Evolutionary conservation across 768 basidiomycete species (phyloP).

Genomic region (Russula sp.): DNA sequence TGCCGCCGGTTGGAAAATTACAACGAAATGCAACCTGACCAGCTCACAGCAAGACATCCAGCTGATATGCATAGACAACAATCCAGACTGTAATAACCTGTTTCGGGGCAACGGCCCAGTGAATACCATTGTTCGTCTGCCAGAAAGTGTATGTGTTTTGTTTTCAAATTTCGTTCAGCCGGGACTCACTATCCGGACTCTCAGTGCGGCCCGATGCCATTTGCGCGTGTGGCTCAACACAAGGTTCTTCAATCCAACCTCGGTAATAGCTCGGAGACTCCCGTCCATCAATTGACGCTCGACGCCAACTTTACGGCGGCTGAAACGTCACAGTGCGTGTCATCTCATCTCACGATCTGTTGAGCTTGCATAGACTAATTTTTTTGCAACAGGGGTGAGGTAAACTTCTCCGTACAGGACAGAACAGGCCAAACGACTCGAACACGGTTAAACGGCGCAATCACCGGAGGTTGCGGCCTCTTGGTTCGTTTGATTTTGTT

Average conservation of each 20-base stretch:
- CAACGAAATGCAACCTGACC: slow-evolving; percentile 1
- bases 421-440: not conserved
- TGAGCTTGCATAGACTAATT: not conserved
- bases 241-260: not conserved
- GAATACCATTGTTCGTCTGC: slow-evolving; percentile 30
- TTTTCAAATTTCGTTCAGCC: too few relatives aligned
- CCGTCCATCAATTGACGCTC: not conserved
- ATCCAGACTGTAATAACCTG: slow-evolving; percentile 26
- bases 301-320: not conserved
- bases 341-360: not conserved
- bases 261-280: too few relatives aligned
- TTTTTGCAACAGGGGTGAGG: not conserved
- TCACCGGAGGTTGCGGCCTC: not conserved
- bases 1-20: slow-evolving; percentile 17
- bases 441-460: not conserved
- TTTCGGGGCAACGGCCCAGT: slow-evolving; percentile 18
- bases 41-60: slow-evolving; percentile 3
- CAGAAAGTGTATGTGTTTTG: slow-evolving; percentile 13
- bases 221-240: slow-evolving; percentile 6
- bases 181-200: not conserved
- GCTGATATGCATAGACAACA: slow-evolving; percentile 2
- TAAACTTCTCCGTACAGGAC: not conserved
- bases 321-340: not conserved
- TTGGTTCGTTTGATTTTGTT: not conserved
- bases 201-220: slow-evolving; percentile 10